Base-by-base conservation (phyloP, 2,329 filamentous ascomycete genomes). In the Epichloe amarillans region DNA sequence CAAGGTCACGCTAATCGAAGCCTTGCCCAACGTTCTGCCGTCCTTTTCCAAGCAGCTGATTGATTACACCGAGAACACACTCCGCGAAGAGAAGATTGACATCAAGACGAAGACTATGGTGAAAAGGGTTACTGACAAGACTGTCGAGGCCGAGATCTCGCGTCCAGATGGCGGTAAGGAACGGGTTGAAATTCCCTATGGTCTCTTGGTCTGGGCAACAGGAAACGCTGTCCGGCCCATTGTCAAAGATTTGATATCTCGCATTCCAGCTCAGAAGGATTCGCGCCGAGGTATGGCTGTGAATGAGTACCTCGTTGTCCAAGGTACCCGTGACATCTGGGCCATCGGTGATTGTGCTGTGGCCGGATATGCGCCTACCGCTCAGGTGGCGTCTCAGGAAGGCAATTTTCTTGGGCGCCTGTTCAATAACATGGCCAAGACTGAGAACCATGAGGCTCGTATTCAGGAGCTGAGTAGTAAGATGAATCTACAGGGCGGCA, bases 31-130 rank as follows among this genome's bases (percentile, higher is more conserved):
- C 68, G 90, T 95, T 49, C 80, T 98, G 57, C 93, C 93, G 62
- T 95, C 90, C 78, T 98, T 98, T 79, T 95, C 88, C 68, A 97
- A 97, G 80, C 89, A 95, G 71, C 77, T 98, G 64, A 97, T 98
- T 65, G 93, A 98, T 64, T 98, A 98, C 77, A 98, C 93, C 60
- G 93, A 98, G 74, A 91, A 90, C 71, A 96, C 91, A 45, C 94
- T 98, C 76, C 93, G 95, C 73, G 93, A 98, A 75, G 93, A 98
- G 72, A 90, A 89, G 66, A 98, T 98, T 66, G 84, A 88, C 61
- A 95, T 98, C 72, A 86, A 88, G 70, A 95, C 93, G 61, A 97
- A 97, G 81, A 97, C 93, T 58, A 94, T 95, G 84, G 93, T 98
- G 67, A 97, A 97, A 79, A 90, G 86, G 55, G 93, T 98, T 53